A percentile compares a stretch with the other conserved stretches of the same genome.
Conservation (phyloP, 305 asterid species). For the Nicotiana rustica region DNA sequence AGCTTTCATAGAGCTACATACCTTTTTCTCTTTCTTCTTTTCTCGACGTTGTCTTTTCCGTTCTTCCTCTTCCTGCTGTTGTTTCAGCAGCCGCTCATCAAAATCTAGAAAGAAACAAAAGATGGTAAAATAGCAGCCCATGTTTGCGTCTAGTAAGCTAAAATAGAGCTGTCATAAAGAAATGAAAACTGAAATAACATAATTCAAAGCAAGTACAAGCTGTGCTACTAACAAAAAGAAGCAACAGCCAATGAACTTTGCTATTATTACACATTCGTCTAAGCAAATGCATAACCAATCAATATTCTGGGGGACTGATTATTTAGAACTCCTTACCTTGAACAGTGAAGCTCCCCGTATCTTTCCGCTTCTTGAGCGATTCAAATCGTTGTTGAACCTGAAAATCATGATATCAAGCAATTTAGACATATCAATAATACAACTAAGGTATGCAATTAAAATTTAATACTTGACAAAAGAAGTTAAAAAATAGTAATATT, state of each 20-base stretch:
- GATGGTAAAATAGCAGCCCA: slow-evolving; percentile 32
- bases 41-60: slow-evolving; percentile 88
- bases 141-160: neutral
- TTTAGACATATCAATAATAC: too few species aligned
- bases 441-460: too few species aligned
- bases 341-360: slow-evolving; percentile 81
- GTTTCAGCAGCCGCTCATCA: slow-evolving; percentile 89
- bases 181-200: too few species aligned
- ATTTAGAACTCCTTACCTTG: slow-evolving; percentile 60
- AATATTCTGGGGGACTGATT: neutral
- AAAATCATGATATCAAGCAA: slow-evolving; percentile 15
- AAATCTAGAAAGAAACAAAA: slow-evolving; percentile 59
- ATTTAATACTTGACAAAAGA: too few species aligned
- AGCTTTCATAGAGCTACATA: slow-evolving; percentile 30
- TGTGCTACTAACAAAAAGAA: neutral
- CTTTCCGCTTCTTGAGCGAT: slow-evolving; percentile 88
- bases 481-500: neutral
- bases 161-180: too few species aligned
- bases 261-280: slow-evolving; percentile 5
- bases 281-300: neutral
- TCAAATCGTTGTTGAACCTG: slow-evolving; percentile 97
- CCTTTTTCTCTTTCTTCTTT: slow-evolving; percentile 99
- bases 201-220: neutral
- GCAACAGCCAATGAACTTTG: neutral
- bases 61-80: slow-evolving; percentile 97